Evolutionary conservation across 2,329 filamentous ascomycete genomes (phyloP), one percentile per base, ranked within the genome.

Genomic region (Verticillium klebahnii): DNA sequence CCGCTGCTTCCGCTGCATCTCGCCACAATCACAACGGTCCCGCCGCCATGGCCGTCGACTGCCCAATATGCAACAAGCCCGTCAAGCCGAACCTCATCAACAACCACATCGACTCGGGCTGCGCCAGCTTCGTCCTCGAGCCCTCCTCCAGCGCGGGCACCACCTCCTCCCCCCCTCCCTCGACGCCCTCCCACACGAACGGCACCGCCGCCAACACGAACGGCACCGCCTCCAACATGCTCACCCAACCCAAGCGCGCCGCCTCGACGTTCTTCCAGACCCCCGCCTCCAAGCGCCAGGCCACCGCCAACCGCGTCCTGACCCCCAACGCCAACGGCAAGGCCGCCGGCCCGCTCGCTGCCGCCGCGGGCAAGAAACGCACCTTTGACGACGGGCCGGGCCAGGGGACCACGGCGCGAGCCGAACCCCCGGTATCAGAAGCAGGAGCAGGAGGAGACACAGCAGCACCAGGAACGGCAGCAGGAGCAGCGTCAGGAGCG

Each of bases 41-140:
- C 34, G 34, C 34, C 34, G 14, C 34, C 34, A 36, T 65, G 65
- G 69, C 74, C 71, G 90, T 96, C 68, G 84, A 86, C 69, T 97
- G 93, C 72, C 93, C 93, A 17, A 91, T 93, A 67, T 97, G 93
- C 79, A 82, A 85, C 71, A 89, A 90, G 69, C 80, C 82, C 61
- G 91, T 95, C 69, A 89, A 85, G 66, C 78, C 89, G 67, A 78
- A 80, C 70, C 85, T 89, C 67, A 98, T 98, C 80, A 98, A 98
- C 77, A 83, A 83, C 67, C 94, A 98, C 75, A 87, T 98, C 72
- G 95, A 98, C 77, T 94, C 92, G 34, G 85, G 85, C 66, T 98
- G 94, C 78, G 75, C 84, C 63, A 82, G 80, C 39, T 89, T 89
- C 72, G 74, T 95, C 65, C 78, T 89, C 71, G 85, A 88, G 63